Percentiles rank a stretch among this genome's conserved stretches.
Evolutionary conservation across 2,329 filamentous ascomycete species (phyloP).

Genomic region (Pestalotiopsis sp.): DNA sequence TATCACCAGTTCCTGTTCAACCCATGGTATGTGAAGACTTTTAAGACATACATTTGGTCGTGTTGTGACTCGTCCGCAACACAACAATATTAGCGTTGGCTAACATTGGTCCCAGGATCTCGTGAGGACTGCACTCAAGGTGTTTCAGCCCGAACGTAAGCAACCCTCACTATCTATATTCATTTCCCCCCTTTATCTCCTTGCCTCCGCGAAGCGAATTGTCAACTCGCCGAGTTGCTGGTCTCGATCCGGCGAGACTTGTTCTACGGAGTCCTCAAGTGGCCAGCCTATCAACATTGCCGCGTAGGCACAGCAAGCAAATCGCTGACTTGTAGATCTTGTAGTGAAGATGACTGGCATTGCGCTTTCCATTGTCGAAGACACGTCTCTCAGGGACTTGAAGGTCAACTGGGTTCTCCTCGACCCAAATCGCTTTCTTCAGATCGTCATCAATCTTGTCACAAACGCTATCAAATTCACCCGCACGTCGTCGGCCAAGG

Average conservation of each 20-base stretch:
- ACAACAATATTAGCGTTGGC: neutral
- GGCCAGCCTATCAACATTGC: neutral
- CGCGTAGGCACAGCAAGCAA: neutral
- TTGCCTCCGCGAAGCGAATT: no score
- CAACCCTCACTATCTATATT: no score
- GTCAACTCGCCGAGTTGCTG: no score
- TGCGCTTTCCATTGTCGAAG: constrained; percentile 64
- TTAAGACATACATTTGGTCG: neutral
- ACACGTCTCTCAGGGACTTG: constrained; percentile 60
- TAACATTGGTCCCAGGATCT: constrained; percentile 39
- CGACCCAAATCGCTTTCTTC: constrained; percentile 74
- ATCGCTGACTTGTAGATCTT: neutral
- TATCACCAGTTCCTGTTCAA: constrained; percentile 71
- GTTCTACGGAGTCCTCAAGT: neutral
- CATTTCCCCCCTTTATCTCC: no score
- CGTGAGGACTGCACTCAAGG: constrained; percentile 69
- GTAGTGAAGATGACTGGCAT: constrained; percentile 67
- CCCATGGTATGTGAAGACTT: constrained; percentile 47
- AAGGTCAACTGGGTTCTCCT: constrained; percentile 67
- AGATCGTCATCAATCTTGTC: constrained; percentile 79
- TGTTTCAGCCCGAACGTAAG: constrained; percentile 71
- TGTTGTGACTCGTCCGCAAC: neutral
- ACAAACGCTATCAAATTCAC: constrained; percentile 87
- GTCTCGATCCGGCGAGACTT: neutral
- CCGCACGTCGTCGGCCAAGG: constrained; percentile 59